These are phyloP conservation scores for Elsinoe ampelina DNA, from an alignment of 2,329 filamentous ascomycete species.

Conservation along the genomic window DNA sequence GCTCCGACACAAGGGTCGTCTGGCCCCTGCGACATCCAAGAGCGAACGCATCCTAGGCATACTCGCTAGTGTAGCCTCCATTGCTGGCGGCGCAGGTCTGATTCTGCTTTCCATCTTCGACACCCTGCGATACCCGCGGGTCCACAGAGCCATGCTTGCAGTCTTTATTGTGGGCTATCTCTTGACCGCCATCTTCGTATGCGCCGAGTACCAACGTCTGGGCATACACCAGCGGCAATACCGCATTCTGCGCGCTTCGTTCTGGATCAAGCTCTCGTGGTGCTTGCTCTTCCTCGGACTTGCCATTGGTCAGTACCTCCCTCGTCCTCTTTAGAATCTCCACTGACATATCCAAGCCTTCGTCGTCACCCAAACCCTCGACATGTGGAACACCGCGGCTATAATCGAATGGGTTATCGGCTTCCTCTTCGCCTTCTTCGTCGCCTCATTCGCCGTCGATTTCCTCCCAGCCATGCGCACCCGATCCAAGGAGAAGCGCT, in stretches of 20 bases:
- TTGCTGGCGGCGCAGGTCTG: slow-evolving; percentile 68
- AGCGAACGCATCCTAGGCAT: slow-evolving; percentile 54
- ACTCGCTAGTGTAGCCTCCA: slow-evolving; percentile 57
- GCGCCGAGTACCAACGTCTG: slow-evolving; percentile 79
- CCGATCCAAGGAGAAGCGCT: slow-evolving; percentile 35
- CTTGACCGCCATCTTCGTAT: slow-evolving; percentile 76
- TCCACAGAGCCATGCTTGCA: slow-evolving; percentile 68
- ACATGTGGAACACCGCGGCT: slow-evolving; percentile 57
- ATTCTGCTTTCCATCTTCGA: slow-evolving; percentile 82
- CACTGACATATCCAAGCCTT: slow-evolving; percentile 45
- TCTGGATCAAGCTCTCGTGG: slow-evolving; percentile 81
- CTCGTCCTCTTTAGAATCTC: background rate
- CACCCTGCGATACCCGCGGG: slow-evolving; percentile 53
- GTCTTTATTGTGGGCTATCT: slow-evolving; percentile 84
- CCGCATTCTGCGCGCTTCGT: slow-evolving; percentile 63
- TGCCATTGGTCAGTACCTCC: slow-evolving; percentile 40
- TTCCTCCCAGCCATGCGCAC: slow-evolving; percentile 67
- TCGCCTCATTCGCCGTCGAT: slow-evolving; percentile 80
- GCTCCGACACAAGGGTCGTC: slow-evolving; percentile 70
- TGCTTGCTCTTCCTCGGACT: slow-evolving; percentile 70
- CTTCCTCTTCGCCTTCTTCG: slow-evolving; percentile 79
- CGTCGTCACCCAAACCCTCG: slow-evolving; percentile 44
- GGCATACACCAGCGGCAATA: slow-evolving; percentile 71
- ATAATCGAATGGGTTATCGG: slow-evolving; percentile 72
- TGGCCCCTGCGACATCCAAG: slow-evolving; percentile 61